These are phyloP conservation scores for Papilionanthe hybrid DNA, from an alignment of 116 monocot species.

Conservation along the genomic window DNA sequence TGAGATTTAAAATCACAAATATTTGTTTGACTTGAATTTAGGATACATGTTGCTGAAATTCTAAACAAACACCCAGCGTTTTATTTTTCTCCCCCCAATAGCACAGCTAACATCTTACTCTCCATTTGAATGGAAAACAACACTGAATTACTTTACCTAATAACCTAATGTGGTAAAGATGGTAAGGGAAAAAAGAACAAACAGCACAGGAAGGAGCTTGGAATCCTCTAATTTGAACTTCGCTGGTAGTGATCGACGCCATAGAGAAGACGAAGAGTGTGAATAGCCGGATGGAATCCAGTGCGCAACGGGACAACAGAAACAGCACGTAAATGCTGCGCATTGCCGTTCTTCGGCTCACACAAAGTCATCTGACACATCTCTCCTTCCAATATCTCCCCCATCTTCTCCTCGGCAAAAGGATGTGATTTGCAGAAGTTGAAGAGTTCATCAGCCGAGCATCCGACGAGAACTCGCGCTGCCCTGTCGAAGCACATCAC, in stretches of 20 bases:
- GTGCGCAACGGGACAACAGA: conserved; percentile 49
- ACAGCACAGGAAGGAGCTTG: no score
- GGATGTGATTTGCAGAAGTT: conserved; percentile 40
- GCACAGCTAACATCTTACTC: no score
- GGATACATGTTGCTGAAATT: no score
- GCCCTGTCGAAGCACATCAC: conserved; percentile 73
- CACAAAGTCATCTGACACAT: conserved; percentile 50
- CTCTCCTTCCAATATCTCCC: conserved; percentile 55
- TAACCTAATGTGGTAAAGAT: no score
- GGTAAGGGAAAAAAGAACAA: no score
- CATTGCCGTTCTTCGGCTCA: conserved; percentile 46
- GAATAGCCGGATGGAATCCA: conserved; percentile 48
- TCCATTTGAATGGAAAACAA: no score
- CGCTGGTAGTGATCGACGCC: neutral
- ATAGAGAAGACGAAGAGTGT: conserved; percentile 20
- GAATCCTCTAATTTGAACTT: conserved; percentile 4
- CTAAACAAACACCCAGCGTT: no score
- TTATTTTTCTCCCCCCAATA: no score
- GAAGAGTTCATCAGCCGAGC: conserved; percentile 69
- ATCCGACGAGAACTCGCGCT: conserved; percentile 63
- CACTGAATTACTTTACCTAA: no score
- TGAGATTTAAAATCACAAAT: no score
- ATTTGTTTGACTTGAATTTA: no score
- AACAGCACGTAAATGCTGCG: conserved; percentile 55
- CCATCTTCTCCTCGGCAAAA: conserved; percentile 30